Base-by-base conservation (phyloP, 306 rosid genomes). In the Begonia masoniana region DNA sequence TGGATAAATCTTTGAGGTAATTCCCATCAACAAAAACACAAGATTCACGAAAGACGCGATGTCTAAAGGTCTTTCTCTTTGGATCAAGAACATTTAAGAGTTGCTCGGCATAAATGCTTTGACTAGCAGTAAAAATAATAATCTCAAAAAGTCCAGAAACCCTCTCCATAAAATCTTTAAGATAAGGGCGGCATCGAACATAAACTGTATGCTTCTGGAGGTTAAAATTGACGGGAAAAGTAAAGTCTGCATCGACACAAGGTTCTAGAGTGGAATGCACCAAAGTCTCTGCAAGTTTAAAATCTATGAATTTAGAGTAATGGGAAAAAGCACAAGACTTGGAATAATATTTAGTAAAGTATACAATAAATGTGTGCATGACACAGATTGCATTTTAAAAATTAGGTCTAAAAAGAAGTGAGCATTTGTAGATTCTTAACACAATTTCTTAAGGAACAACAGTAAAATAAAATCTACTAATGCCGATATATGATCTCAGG, bases 131-230 rank as follows among this genome's bases (percentile, higher is more conserved):
- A 75, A 91, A 91, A 61, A 91, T 85, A 55, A 85, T 86, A 62
- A 91, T 86, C 81, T 91, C 99, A 31, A 91, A 91, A 67, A 78
- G 82, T 12, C 71, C 60, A 53, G 99, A 74, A 71, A 83, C 85
- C 47, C 76, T 75, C 55, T 85, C 87, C 53, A 91, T 74, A 74
- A 92, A 92, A 51, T 81, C 93, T 67, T 75, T 74, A 55, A 92
- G 99, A 77, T 92, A 74, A 65, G 99, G 99, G 39, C 96, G 96
- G 69, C 99, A 86, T 52, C 99, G 93, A 24, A 92, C 99, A 55
- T 83, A 83, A 71, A 92, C 96, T 56, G 71, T 81, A 62, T 86
- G 96, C 71, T 92, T 78, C 77, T 92, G 93, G 43, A 62, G 69
- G 58, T 92, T 83, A 74, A 92, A 83, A 79, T 81, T 81, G 67